Evolutionary conservation across 257 asterid genomes (phyloP).

Genomic region (Avicennia marina): DNA sequence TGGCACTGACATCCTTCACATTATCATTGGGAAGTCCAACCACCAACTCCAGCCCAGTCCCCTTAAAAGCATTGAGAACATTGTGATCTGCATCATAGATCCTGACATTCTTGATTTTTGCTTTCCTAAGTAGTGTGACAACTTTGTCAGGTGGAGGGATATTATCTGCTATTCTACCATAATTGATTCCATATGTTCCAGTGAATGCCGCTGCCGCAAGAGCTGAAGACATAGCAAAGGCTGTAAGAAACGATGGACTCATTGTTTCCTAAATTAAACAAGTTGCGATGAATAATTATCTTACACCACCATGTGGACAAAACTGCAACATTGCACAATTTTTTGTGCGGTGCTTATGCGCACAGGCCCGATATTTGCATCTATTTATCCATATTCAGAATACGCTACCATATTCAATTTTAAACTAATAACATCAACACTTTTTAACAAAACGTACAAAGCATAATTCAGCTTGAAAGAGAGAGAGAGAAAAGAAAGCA

Average conservation of each 20-base stretch:
- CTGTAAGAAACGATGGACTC: conserved; percentile 1
- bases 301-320: not conserved
- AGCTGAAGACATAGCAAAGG: conserved; percentile 30
- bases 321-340: conserved; percentile 3
- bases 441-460: not conserved
- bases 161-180: conserved; percentile 91
- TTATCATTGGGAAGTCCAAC: conserved; percentile 71
- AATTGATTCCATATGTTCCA: conserved; percentile 89
- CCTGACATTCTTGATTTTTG: conserved; percentile 88
- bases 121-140: conserved; percentile 65
- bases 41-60: conserved; percentile 86
- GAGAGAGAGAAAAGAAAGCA: not conserved
- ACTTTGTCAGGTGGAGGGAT: conserved; percentile 91
- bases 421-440: conserved; percentile 3
- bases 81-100: conserved; percentile 74
- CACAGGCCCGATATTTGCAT: not conserved
- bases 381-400: not conserved
- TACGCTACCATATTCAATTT: not conserved
- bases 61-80: conserved; percentile 78
- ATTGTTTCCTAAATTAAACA: not conserved
- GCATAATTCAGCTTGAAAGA: not conserved
- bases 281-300: not conserved
- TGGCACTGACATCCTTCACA: conserved; percentile 63
- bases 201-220: conserved; percentile 56
- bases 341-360: not conserved